Conservation (phyloP, 805 yeast genomes). For the Lipomyces lipofer region DNA sequence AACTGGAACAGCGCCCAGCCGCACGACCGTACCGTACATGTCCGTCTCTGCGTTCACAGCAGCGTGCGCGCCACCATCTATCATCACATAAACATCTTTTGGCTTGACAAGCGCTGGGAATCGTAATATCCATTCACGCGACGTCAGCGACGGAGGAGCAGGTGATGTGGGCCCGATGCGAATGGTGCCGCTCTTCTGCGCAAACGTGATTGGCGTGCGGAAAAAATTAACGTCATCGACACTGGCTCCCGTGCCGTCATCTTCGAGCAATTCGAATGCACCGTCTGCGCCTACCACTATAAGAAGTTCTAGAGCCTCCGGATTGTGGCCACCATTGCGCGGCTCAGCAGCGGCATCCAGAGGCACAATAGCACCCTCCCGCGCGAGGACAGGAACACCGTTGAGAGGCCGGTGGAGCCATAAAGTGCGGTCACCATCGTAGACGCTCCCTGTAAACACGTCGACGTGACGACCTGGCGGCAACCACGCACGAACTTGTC, state of each 20-base stretch:
- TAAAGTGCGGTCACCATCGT: not conserved
- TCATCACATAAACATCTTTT: not conserved
- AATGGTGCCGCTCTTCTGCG: not conserved
- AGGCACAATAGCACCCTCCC: not conserved
- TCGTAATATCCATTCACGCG: not conserved
- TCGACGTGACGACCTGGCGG: not conserved
- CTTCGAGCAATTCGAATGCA: not conserved
- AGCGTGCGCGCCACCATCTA: not conserved
- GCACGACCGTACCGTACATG: not conserved
- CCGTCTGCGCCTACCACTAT: not conserved
- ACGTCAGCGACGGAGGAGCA: not conserved
- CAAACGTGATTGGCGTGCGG: not conserved
- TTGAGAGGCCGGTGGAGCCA: not conserved
- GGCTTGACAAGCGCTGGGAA: conserved; percentile 2
- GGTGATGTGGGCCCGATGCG: not conserved
- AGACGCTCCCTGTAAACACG: not conserved
- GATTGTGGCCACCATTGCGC: not conserved
- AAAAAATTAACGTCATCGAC: not conserved
- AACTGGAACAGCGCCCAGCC: not conserved
- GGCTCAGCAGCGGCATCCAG: not conserved
- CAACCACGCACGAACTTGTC: not conserved
- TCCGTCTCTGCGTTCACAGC: not conserved
- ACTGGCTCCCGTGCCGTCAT: not conserved
- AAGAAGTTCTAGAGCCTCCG: not conserved
- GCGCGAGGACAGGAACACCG: not conserved